These are phyloP conservation scores for Colletotrichum viniferum DNA, from an alignment of 2,329 filamentous ascomycete species.

Conservation along the genomic window DNA sequence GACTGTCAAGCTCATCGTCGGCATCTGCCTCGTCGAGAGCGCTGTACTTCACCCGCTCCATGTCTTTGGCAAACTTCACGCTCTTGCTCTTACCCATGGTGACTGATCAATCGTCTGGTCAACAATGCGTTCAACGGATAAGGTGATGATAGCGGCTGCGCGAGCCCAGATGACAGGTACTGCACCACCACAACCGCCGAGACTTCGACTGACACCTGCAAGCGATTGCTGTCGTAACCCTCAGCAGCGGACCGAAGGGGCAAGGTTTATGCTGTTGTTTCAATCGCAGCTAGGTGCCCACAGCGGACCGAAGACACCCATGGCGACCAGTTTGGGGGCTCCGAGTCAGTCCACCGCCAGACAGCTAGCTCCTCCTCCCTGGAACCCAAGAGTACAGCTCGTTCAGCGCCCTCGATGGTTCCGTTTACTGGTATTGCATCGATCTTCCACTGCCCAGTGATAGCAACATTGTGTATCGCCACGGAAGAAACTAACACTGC, in stretches of 20 bases:
- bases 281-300: neutral
- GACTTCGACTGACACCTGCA: neutral
- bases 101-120: neutral
- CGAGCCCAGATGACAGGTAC: neutral
- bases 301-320: neutral
- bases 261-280: neutral
- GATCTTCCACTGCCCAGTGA: neutral
- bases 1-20: neutral
- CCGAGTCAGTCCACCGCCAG: neutral
- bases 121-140: neutral
- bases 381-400: neutral
- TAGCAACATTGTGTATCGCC: neutral
- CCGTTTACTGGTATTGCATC: neutral
- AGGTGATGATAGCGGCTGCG: neutral
- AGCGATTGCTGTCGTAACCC: neutral
- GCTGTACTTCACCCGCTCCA: neutral
- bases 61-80: neutral
- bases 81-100: constrained; percentile 1
- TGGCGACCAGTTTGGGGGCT: neutral
- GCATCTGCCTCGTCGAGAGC: neutral
- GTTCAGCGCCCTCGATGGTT: neutral
- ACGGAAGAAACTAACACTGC: neutral
- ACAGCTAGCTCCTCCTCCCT: neutral
- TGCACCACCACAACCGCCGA: neutral
- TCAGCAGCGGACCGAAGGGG: neutral